Base-by-base conservation (phyloP, 2,329 filamentous ascomycete genomes). In the Aaosphaeria arxii region DNA sequence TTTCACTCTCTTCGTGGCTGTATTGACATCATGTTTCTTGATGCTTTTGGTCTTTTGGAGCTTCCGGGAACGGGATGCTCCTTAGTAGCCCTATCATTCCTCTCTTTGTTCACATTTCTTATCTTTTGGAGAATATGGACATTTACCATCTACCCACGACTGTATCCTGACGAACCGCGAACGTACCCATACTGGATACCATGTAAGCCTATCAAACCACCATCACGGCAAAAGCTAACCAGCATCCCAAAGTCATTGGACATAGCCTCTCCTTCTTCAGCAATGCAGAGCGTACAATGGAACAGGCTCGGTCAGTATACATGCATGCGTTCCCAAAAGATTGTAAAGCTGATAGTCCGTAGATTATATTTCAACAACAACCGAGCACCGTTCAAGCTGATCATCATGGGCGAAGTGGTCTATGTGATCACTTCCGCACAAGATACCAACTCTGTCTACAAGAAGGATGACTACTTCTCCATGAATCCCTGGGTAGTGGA, bases 171-270 rank as follows among this genome's bases (percentile, higher is more conserved):
- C 33, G 53, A 52, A 29, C 59, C 59, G 11, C 58, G 53, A 50
- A 50, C 55, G 44, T 51, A 59, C 5, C 59, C 56, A 7, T 62
- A 61, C 45, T 62, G 48, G 56, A 55, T 62, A 30, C 58, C 55
- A 7, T 52, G 55, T 57, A 49, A 11, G 50, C 4, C 29, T 39
- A 24, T 38, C 17, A n/a, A 32, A 40, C 39, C 9, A 28, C 9
- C 33, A 36, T 13, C 13, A 36, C 33, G 33, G 13, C 13, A 11
- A 13, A 9, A 36, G 13, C 13, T n/a, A 13, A 40, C 4, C 11
- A 28, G 11, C 13, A 44, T 43, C 9, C 6, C 17, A 35, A 9
- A 36, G 33, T 36, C n/a, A n/a, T 36, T n/a, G 33, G 33, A 9
- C 7, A 36, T 4, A 9, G 7, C 9, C 7, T 9, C n/a, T 9